phyloP scores from a whole-genome alignment of 345 rosid genomes.

The Aethionema arabicum region DNA sequence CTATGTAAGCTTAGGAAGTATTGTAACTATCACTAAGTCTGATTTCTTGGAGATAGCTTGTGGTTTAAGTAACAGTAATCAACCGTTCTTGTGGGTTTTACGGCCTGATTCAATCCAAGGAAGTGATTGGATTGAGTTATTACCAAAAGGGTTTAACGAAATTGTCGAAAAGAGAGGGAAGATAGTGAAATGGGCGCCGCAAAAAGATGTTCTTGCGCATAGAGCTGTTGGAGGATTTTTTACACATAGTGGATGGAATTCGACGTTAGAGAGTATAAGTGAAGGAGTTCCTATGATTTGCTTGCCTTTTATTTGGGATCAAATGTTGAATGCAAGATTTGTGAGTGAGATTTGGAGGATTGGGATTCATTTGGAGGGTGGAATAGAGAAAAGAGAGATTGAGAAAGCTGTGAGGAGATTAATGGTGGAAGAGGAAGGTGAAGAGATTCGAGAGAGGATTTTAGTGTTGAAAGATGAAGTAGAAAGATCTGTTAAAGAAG shows the following conservation, averaged over 20 bases:
- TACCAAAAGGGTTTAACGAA: constrained; percentile 34
- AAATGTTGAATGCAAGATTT: constrained; percentile 55
- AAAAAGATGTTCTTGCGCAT: constrained; percentile 49
- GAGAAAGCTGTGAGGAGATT: constrained; percentile 54
- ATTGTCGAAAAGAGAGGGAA: constrained; percentile 39
- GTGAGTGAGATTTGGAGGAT: constrained; percentile 57
- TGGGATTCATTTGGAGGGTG: constrained; percentile 78
- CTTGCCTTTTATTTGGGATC: constrained; percentile 66
- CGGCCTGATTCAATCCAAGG: constrained; percentile 33
- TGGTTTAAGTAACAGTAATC: constrained; percentile 42
- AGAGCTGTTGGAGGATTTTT: constrained; percentile 55
- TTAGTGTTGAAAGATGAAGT: constrained; percentile 21
- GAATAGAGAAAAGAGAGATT: constrained; percentile 41
- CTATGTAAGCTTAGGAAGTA: constrained; percentile 57
- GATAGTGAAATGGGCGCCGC: constrained; percentile 49
- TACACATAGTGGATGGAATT: constrained; percentile 82
- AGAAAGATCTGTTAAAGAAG: constrained; percentile 30
- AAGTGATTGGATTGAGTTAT: constrained; percentile 15
- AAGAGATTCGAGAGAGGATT: constrained; percentile 30
- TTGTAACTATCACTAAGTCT: constrained; percentile 28
- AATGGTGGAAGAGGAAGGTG: constrained; percentile 55
- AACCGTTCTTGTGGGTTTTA: constrained; percentile 53
- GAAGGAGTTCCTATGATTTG: constrained; percentile 75
- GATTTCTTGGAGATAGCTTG: constrained; percentile 50
- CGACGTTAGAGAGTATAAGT: constrained; percentile 61